Evolutionary conservation across 331 rosid genomes (phyloP).

Genomic region (Malus hybrid): DNA sequence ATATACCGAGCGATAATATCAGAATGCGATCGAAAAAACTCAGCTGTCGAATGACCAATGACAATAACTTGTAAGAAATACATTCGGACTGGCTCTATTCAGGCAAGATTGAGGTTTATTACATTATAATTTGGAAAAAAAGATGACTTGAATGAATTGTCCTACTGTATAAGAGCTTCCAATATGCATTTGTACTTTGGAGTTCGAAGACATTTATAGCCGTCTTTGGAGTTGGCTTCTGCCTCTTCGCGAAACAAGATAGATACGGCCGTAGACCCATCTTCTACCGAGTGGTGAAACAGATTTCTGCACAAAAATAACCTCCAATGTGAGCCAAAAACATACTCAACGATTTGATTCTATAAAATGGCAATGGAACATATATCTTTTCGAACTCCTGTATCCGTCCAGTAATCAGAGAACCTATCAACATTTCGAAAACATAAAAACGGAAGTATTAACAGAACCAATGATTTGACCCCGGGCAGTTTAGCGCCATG

Average conservation of each 20-base stretch:
- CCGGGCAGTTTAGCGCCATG: neutral
- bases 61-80: neutral
- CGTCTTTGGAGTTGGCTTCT: constrained; percentile 37
- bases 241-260: constrained; percentile 55
- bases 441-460: neutral
- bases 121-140: neutral
- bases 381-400: neutral
- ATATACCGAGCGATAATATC: neutral
- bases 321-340: neutral
- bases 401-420: neutral
- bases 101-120: neutral
- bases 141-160: neutral
- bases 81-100: neutral
- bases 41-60: neutral
- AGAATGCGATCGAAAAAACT: neutral
- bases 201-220: constrained; percentile 17
- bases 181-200: neutral
- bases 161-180: constrained; percentile 14
- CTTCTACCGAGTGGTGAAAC: constrained; percentile 56
- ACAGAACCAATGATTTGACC: neutral
- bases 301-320: constrained; percentile 42
- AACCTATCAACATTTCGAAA: neutral
- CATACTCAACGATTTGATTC: neutral
- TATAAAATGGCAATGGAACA: neutral
- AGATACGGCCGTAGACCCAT: constrained; percentile 88